Conservation (phyloP, 2,329 filamentous ascomycete species). For the Aureobasidium sp. region DNA sequence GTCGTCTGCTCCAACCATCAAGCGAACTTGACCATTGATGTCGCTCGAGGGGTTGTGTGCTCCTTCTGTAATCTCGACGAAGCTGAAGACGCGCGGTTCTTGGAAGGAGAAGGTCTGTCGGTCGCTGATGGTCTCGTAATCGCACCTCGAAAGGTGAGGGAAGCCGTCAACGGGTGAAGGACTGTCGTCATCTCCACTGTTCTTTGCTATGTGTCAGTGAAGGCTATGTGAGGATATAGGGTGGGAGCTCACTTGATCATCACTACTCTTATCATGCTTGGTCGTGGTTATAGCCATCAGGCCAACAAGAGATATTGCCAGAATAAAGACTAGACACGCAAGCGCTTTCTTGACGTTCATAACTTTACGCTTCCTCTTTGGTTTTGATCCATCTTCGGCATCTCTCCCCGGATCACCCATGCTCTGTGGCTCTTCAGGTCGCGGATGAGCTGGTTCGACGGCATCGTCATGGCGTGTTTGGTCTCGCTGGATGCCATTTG, state of each 20-base stretch:
- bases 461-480: not conserved
- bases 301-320: not conserved
- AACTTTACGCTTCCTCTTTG: not conserved
- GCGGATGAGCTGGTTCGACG: not conserved
- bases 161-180: not conserved
- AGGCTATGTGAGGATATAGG: too few relatives aligned
- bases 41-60: slow-evolving; percentile 16
- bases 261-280: not conserved
- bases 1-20: slow-evolving; percentile 26
- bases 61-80: slow-evolving; percentile 20
- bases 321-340: not conserved
- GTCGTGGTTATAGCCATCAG: not conserved
- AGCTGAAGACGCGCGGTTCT: not conserved
- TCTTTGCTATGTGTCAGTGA: not conserved
- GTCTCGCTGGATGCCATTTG: not conserved
- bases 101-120: not conserved
- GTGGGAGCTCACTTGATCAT: not conserved
- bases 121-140: not conserved
- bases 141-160: not conserved
- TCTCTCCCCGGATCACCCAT: not conserved
- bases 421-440: not conserved
- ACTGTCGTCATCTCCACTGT: not conserved
- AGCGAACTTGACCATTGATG: slow-evolving; percentile 30
- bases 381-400: not conserved
- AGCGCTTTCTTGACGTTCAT: not conserved